These are phyloP conservation scores for Sophora flavescens DNA, from an alignment of 306 rosid species.

Conservation along the genomic window DNA sequence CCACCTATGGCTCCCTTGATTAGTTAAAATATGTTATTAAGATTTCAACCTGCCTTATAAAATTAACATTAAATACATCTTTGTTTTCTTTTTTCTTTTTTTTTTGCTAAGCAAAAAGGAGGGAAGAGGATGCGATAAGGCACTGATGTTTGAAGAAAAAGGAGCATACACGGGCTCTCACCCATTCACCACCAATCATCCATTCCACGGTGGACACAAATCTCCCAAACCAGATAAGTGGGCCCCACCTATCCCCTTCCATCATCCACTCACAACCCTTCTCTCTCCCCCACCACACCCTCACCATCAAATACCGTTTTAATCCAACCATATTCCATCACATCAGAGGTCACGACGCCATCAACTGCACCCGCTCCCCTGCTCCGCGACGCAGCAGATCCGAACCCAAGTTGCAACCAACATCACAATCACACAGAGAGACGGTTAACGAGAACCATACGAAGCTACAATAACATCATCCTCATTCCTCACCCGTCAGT, in stretches of 20 bases:
- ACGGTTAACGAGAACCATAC: conserved; percentile 51
- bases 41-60: too few relatives aligned
- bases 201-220: conserved; percentile 52
- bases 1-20: too few relatives aligned
- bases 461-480: conserved; percentile 27
- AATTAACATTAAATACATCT: too few relatives aligned
- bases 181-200: conserved; percentile 49
- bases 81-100: too few relatives aligned
- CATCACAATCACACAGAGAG: too few relatives aligned
- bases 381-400: background rate
- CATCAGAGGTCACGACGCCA: background rate
- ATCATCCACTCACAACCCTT: conserved; percentile 6
- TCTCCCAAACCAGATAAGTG: conserved; percentile 63
- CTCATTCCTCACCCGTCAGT: background rate
- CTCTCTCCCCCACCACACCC: conserved; percentile 29
- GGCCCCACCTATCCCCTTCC: conserved; percentile 55
- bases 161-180: background rate
- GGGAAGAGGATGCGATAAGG: conserved; percentile 53
- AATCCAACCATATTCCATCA: background rate
- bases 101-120: background rate
- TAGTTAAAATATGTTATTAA: too few relatives aligned
- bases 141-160: background rate
- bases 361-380: background rate
- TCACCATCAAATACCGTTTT: conserved; percentile 13
- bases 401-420: background rate